These are phyloP conservation scores for Xanthoconium separans DNA, from an alignment of 1,284 basidiomycete species.

Conservation along the genomic window DNA sequence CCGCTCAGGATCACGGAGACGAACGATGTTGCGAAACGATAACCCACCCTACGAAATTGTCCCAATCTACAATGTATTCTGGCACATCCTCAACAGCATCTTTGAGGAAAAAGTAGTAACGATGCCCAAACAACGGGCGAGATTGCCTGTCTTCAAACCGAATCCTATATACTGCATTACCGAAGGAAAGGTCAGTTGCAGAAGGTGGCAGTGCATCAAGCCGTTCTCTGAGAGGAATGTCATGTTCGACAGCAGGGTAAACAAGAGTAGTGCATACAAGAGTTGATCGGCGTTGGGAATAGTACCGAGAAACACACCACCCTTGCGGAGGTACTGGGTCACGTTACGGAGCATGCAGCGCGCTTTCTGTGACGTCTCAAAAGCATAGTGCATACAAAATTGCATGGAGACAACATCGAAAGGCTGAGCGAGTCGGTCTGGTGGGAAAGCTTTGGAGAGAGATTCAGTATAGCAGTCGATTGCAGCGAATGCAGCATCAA, in stretches of 20 bases:
- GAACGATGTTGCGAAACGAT: neutral
- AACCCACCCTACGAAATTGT: slow-evolving; percentile 82
- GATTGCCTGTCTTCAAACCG: slow-evolving; percentile 73
- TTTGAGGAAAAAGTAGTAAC: slow-evolving; percentile 90
- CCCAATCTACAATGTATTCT: slow-evolving; percentile 96
- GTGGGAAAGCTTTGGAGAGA: slow-evolving; percentile 69
- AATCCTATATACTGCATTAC: slow-evolving; percentile 89
- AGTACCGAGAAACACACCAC: slow-evolving; percentile 92
- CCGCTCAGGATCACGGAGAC: neutral
- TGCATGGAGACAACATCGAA: slow-evolving; percentile 98
- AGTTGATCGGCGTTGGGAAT: slow-evolving; percentile 85
- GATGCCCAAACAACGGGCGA: slow-evolving; percentile 79
- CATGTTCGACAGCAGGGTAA: slow-evolving; percentile 9
- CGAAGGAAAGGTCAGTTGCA: slow-evolving; percentile 73
- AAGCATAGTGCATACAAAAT: slow-evolving; percentile 99
- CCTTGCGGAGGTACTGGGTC: slow-evolving; percentile 72
- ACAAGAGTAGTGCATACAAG: slow-evolving; percentile 51
- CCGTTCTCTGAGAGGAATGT: slow-evolving; percentile 49
- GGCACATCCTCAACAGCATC: slow-evolving; percentile 98
- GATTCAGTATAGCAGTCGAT: slow-evolving; percentile 86
- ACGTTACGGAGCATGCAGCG: slow-evolving; percentile 95
- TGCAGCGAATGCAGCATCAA: slow-evolving; percentile 80
- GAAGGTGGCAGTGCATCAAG: slow-evolving; percentile 64
- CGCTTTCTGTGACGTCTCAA: slow-evolving; percentile 84
- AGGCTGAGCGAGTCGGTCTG: slow-evolving; percentile 52